phyloP scores from a whole-genome alignment of 1,284 basidiomycete genomes.

The Leccinum subrobustum region DNA sequence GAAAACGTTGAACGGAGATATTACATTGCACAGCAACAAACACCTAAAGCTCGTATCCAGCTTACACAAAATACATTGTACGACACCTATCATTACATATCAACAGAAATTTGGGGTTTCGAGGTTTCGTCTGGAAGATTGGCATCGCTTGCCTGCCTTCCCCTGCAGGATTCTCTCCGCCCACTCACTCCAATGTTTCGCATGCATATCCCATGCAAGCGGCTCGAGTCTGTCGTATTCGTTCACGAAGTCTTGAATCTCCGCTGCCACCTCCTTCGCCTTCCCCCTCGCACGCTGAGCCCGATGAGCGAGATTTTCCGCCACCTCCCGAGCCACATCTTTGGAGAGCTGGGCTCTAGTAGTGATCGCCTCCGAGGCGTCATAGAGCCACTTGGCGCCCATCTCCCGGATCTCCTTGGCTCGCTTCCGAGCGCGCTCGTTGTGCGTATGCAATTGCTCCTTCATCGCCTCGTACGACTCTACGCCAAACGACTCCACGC shows the following conservation, averaged over 20 bases:
- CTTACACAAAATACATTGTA: conserved; percentile 11
- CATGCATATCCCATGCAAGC: conserved; percentile 17
- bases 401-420: conserved; percentile 54
- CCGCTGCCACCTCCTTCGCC: conserved; percentile 41
- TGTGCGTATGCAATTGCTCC: conserved; percentile 48
- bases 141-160: conserved; percentile 16
- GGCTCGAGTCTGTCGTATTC: conserved; percentile 22
- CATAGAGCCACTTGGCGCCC: conserved; percentile 43
- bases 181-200: conserved; percentile 26
- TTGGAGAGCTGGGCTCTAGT: conserved; percentile 44
- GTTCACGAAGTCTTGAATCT: conserved; percentile 27
- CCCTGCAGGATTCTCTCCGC: conserved; percentile 8
- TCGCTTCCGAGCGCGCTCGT: conserved; percentile 54
- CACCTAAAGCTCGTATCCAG: conserved; percentile 6
- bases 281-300: conserved; percentile 48
- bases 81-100: conserved; percentile 1
- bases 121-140: conserved; percentile 14
- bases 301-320: conserved; percentile 32
- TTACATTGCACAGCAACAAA: neutral
- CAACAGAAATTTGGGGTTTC: conserved; percentile 16
- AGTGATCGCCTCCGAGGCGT: conserved; percentile 40
- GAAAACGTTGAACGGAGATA: neutral
- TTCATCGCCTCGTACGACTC: conserved; percentile 28
- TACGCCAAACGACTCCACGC: conserved; percentile 19
- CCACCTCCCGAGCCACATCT: conserved; percentile 42